These are phyloP conservation scores for Oryza brachyantha DNA, from an alignment of 176 grass and related monocot genomes.

Conservation along the genomic window DNA sequence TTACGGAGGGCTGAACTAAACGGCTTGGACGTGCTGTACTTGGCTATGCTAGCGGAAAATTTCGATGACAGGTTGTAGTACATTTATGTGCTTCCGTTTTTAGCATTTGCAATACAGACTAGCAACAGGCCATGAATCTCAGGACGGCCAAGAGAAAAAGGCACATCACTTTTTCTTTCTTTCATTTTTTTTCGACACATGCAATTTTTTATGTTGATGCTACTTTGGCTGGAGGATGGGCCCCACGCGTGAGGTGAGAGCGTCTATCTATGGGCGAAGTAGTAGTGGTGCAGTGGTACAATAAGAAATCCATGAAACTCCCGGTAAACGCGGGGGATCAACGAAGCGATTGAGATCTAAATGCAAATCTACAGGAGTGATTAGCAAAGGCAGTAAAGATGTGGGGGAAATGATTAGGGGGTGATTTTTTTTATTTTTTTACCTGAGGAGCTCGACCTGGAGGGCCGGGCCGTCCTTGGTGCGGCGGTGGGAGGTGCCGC, in stretches of 20 bases:
- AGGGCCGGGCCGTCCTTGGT: slow-evolving; percentile 89
- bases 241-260: neutral
- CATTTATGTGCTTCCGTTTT: slow-evolving; percentile 31
- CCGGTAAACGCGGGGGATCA: neutral
- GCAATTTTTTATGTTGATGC: neutral
- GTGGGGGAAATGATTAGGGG: neutral
- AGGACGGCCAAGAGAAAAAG: neutral
- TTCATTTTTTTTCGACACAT: neutral
- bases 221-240: neutral
- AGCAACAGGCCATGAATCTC: slow-evolving; percentile 1
- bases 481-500: slow-evolving; percentile 85
- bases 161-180: neutral
- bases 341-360: neutral
- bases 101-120: neutral
- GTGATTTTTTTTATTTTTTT: too few relatives aligned
- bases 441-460: slow-evolving; percentile 96
- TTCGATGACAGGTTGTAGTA: neutral
- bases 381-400: neutral
- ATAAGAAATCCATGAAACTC: neutral
- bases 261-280: neutral
- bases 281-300: neutral
- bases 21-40: neutral
- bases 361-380: too few relatives aligned
- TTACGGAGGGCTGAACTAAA: neutral
- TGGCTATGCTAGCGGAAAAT: neutral